Base-by-base conservation (phyloP, 208 protist species). In the Wallacemonas sp. region DNA sequence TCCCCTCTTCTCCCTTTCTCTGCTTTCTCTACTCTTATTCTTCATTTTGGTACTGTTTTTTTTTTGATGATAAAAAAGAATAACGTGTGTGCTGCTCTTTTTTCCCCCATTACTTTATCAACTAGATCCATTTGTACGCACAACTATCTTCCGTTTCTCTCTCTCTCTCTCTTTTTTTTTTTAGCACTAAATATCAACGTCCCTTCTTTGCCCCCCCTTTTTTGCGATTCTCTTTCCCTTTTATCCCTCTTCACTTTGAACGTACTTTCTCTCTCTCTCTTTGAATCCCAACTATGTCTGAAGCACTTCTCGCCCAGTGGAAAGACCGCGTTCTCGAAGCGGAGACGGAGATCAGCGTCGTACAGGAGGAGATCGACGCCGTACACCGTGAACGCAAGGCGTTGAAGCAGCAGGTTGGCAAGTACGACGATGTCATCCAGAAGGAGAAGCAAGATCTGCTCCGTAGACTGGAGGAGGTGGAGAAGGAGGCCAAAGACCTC, bases 391-490 rank as follows among this genome's bases (percentile, higher is more conserved):
- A 81, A 49, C 80, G 79, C 34, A 81, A 78, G 34, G 27, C 51
- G 11, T 51, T 88, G 3, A 90, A 90, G 65, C 46, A 76, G 22
- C 68, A 80, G 24, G 73, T 82, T 11, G 73, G 64, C 17, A 75
- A 75, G 56, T 79, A 83, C 44, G 73, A 83, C 31, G 79, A 84
- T 22, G 42, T 71, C 31, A 70, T 92, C 9, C 70, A 79, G 12
- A 42, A 60, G 1, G 89, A 95, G 62, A 90, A 89, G 74, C 72
- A 78, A 49, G 84, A 82, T 2, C 56, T 91, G 42, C 73, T 95
- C 0, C 44, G 42, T 2, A 69, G 68, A 2, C 75, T 95, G 4
- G 86, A 95, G 70, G 68, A 76, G 34, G 84, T 90, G 14, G 90
- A 93, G 72, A 75, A 58, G 19, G 66, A 88, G 71, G 82, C 82